These are phyloP conservation scores for Aurinia saxatilis DNA, from an alignment of 345 rosid genomes.

Conservation along the genomic window DNA sequence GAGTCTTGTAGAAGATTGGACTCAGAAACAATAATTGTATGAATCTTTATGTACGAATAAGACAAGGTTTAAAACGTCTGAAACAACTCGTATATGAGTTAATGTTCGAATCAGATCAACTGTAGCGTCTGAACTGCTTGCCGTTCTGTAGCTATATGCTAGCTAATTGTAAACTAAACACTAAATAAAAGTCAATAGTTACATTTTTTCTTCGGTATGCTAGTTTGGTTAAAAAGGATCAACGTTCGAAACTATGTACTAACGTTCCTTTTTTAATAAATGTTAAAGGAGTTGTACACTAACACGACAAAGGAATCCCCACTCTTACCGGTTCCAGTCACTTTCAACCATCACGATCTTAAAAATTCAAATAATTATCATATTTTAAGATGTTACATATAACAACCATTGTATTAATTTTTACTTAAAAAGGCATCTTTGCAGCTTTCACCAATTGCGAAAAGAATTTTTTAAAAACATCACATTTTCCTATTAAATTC, in stretches of 20 bases:
- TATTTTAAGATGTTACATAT: neutral
- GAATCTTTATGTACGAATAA: neutral
- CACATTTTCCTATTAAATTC: neutral
- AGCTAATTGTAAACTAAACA: neutral
- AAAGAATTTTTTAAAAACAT: neutral
- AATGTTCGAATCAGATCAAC: neutral
- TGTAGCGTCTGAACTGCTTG: neutral
- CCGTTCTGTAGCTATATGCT: no score
- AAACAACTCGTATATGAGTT: neutral
- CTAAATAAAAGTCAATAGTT: no score
- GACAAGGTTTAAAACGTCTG: neutral
- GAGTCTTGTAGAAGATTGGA: neutral
- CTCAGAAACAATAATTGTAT: neutral
- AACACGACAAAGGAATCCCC: constrained; percentile 4
- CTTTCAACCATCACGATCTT: neutral
- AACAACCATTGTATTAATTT: neutral
- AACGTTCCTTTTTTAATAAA: neutral
- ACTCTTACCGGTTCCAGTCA: constrained; percentile 2
- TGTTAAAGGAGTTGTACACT: neutral
- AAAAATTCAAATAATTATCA: neutral
- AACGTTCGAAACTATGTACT: neutral
- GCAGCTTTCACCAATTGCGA: constrained; percentile 17
- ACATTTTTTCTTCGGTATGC: no score
- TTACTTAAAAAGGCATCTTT: no score
- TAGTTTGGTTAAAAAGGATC: neutral